Percentiles rank a stretch among this genome's conserved stretches.
phyloP scores from a whole-genome alignment of 2,329 filamentous ascomycete genomes.

The Epichloe glyceriae region DNA sequence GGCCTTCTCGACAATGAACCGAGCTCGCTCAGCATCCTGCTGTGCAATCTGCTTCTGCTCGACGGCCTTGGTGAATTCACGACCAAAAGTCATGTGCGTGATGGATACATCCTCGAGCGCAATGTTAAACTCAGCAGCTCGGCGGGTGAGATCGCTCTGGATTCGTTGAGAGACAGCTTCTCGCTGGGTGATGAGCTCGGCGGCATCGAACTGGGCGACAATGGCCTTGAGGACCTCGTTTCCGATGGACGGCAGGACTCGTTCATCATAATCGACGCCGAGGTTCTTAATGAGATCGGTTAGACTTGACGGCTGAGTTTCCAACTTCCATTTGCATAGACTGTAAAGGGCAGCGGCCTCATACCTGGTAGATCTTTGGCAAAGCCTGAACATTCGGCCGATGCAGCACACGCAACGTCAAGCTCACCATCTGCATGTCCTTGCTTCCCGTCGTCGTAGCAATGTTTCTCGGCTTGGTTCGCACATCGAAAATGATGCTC shows the following conservation, averaged over 20 bases:
- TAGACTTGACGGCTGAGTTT: not conserved
- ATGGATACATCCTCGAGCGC: constrained; percentile 97
- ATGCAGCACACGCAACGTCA: constrained; percentile 91
- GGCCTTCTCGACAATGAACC: constrained; percentile 96
- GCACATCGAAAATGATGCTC: constrained; percentile 90
- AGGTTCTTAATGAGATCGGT: constrained; percentile 58
- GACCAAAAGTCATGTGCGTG: constrained; percentile 99
- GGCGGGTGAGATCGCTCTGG: constrained; percentile 79
- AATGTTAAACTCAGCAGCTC: constrained; percentile 96
- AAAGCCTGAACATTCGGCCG: constrained; percentile 83
- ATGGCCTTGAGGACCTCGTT: constrained; percentile 99
- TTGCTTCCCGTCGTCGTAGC: constrained; percentile 96
- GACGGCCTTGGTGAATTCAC: constrained; percentile 96
- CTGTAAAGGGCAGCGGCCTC: not conserved
- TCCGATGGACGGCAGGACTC: constrained; percentile 94
- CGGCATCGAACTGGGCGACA: constrained; percentile 96
- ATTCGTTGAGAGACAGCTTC: constrained; percentile 95
- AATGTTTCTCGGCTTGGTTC: constrained; percentile 95
- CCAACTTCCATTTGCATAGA: not conserved
- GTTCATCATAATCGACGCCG: constrained; percentile 95
- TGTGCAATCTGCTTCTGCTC: constrained; percentile 99
- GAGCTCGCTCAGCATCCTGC: constrained; percentile 91
- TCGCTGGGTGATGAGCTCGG: constrained; percentile 96
- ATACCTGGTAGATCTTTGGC: constrained; percentile 96
- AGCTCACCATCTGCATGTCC: constrained; percentile 98